A percentile compares a stretch with the other conserved stretches of the same genome.
Evolutionary conservation across 768 basidiomycete species (phyloP).

Genomic region (Mycena alexandri): DNA sequence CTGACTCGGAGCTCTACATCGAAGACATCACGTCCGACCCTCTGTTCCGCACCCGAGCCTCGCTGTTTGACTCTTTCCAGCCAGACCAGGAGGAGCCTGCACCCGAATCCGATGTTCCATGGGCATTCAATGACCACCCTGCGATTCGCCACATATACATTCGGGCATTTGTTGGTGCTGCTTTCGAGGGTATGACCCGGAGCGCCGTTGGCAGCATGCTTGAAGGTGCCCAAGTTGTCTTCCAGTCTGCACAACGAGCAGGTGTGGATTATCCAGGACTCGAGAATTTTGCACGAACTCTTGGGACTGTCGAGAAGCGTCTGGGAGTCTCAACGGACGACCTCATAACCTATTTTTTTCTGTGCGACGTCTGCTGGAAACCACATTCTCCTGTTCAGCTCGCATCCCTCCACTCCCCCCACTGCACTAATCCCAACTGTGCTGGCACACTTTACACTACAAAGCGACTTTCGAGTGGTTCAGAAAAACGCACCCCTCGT

Average conservation of each 20-base stretch:
- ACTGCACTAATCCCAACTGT: too few species aligned
- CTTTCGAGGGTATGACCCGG: conserved; percentile 39
- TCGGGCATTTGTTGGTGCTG: conserved; percentile 35
- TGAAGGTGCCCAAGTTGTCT: conserved; percentile 2
- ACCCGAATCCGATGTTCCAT: conserved; percentile 8
- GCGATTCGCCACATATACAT: conserved; percentile 41
- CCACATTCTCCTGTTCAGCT: too few species aligned
- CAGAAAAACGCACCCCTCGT: too few species aligned
- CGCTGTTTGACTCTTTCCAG: conserved; percentile 1
- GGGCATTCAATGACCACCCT: conserved; percentile 43
- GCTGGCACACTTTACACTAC: too few species aligned
- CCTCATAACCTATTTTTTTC: conserved; percentile 35
- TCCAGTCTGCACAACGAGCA: not conserved
- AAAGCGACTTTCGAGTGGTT: too few species aligned
- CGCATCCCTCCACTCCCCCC: too few species aligned
- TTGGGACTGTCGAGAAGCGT: conserved; percentile 38
- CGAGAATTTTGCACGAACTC: conserved; percentile 37
- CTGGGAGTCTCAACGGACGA: conserved; percentile 38
- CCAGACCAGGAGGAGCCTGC: not conserved
- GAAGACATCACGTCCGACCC: conserved; percentile 7
- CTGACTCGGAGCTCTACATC: not conserved
- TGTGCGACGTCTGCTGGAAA: too few species aligned
- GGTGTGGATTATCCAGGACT: conserved; percentile 23
- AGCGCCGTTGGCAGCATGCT: conserved; percentile 23
- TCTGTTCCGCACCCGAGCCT: not conserved